phyloP scores from a whole-genome alignment of 805 yeast species.

The Pichia sporocuriosa region DNA sequence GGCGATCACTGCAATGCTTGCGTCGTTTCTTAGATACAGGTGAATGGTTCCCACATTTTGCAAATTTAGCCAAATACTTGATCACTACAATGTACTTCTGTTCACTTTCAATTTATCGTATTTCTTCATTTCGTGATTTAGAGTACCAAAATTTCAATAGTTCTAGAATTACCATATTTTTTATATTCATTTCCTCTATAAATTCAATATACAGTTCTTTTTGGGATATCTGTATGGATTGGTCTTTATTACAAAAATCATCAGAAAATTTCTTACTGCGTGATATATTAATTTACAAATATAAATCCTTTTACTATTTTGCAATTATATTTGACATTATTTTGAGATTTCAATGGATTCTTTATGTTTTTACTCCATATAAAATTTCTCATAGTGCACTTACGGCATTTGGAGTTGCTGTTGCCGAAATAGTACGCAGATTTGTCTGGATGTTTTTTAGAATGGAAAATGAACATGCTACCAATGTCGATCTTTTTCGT shows the following conservation, averaged over 20 bases:
- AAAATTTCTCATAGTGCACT: constrained; percentile 82
- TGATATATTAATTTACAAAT: constrained; percentile 59
- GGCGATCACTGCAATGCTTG: constrained; percentile 86
- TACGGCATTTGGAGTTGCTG: constrained; percentile 75
- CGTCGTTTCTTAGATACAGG: constrained; percentile 90
- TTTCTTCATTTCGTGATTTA: constrained; percentile 33
- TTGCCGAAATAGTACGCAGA: constrained; percentile 76
- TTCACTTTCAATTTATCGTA: constrained; percentile 70
- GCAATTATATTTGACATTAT: constrained; percentile 70
- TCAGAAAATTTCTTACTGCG: constrained; percentile 56
- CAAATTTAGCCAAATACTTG: constrained; percentile 75
- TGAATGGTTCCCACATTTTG: constrained; percentile 93
- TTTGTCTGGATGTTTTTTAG: constrained; percentile 87
- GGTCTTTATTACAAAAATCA: constrained; percentile 74
- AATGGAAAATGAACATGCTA: constrained; percentile 93
- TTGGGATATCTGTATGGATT: constrained; percentile 96
- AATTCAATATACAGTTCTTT: constrained; percentile 63
- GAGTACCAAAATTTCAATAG: background rate
- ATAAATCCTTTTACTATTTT: constrained; percentile 56
- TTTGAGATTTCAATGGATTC: constrained; percentile 85
- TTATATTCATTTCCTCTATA: constrained; percentile 65
- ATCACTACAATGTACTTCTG: constrained; percentile 62
- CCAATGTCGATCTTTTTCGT: constrained; percentile 76
- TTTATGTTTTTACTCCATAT: constrained; percentile 68
- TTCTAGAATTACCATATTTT: constrained; percentile 38